Conservation (phyloP, 345 rosid species). For the Limnanthes douglasii region DNA sequence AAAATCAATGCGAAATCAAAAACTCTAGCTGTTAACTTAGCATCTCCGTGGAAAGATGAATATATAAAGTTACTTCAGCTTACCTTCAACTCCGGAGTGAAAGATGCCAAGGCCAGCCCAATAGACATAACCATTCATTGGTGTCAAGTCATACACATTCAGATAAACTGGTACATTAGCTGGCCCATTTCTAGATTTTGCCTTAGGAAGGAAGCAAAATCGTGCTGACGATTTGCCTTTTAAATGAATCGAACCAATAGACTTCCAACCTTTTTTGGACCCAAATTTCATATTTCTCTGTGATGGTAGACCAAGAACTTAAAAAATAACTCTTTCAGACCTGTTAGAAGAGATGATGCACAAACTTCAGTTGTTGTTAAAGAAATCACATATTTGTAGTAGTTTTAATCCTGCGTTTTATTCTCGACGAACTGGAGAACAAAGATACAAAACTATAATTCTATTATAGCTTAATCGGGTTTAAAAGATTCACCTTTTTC, state of each 20-base stretch:
- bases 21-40: no score
- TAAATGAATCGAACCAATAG: constrained; percentile 31
- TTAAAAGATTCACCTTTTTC: no score
- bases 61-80: constrained; percentile 7
- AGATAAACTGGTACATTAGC: constrained; percentile 71
- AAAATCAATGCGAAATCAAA: constrained; percentile 1
- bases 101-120: constrained; percentile 97
- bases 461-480: no score
- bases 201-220: constrained; percentile 61
- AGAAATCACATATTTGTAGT: no score
- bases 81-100: constrained; percentile 99
- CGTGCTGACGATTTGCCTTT: constrained; percentile 49
- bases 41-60: no score
- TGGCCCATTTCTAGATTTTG: constrained; percentile 42
- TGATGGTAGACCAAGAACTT: constrained; percentile 6
- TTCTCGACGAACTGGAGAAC: no score
- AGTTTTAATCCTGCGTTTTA: no score
- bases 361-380: no score
- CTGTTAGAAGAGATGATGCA: no score
- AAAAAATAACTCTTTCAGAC: constrained; percentile 17
- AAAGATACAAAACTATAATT: no score
- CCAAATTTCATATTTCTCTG: constrained; percentile 48
- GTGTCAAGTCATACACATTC: constrained; percentile 89
- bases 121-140: constrained; percentile 72
- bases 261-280: constrained; percentile 51